Conservation (phyloP, 257 asterid genomes). For the Salvia miltiorrhiza region DNA sequence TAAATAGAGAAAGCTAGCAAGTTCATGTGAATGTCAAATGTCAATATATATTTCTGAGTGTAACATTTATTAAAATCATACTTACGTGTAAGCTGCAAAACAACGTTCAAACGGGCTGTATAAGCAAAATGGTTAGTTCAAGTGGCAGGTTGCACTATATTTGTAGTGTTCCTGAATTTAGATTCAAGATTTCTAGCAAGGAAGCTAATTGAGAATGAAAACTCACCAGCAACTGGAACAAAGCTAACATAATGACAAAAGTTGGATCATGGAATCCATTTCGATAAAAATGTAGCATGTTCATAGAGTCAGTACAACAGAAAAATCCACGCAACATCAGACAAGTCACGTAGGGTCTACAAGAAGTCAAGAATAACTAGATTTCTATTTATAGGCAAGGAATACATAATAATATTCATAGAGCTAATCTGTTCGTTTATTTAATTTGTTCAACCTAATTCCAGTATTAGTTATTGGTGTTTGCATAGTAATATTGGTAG, state of each 20-base stretch:
- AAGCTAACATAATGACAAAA: not conserved
- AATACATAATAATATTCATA: not conserved
- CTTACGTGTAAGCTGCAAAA: not conserved
- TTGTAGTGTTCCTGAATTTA: not conserved
- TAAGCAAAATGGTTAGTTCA: not conserved
- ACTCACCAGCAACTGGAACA: not conserved
- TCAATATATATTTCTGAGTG: not conserved
- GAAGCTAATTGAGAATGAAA: not conserved
- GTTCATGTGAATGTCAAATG: not conserved
- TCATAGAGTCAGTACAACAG: not conserved
- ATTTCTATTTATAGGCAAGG: not conserved
- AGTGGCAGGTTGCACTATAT: not conserved
- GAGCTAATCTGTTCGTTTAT: not conserved
- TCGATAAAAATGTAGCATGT: not conserved
- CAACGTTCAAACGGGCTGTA: not conserved
- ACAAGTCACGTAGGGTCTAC: not conserved
- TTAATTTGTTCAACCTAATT: not conserved
- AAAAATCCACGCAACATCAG: not conserved
- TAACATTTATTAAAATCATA: not conserved
- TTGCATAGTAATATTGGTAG: not conserved
- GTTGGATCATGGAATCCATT: not conserved
- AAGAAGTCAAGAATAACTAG: not conserved
- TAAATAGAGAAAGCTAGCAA: slow-evolving; percentile 10
- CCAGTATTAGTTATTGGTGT: not conserved
- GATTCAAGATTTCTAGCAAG: not conserved